A percentile compares a stretch with the other conserved stretches of the same genome.
Evolutionary conservation across 257 asterid genomes (phyloP).

Genomic region (Rubia yunnanensis): DNA sequence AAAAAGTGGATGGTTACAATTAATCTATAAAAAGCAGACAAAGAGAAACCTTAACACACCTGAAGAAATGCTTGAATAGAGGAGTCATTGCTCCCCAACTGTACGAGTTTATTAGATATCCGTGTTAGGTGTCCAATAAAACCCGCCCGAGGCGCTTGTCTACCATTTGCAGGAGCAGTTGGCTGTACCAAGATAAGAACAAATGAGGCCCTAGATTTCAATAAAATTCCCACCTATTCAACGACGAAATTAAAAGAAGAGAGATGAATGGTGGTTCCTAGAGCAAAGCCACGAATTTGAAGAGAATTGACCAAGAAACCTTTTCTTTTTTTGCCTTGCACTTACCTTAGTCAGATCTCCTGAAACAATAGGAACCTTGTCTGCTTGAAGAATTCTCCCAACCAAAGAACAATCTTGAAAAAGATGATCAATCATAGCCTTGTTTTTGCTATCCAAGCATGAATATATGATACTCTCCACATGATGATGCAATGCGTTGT

Average conservation of each 20-base stretch:
- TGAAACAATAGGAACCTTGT: slow-evolving; percentile 47
- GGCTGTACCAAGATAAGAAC: slow-evolving; percentile 49
- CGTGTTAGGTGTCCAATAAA: slow-evolving; percentile 81
- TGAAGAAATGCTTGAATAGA: slow-evolving; percentile 55
- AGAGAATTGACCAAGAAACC: not conserved
- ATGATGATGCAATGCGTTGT: slow-evolving; percentile 92
- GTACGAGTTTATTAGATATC: slow-evolving; percentile 69
- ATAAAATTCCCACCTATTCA: not conserved
- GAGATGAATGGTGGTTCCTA: not conserved
- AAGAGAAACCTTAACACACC: slow-evolving; percentile 31
- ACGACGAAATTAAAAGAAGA: not conserved
- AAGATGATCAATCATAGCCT: slow-evolving; percentile 53
- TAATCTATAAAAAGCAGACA: not conserved
- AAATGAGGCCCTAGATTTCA: not conserved
- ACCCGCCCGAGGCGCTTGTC: slow-evolving; percentile 65
- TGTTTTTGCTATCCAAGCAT: slow-evolving; percentile 75
- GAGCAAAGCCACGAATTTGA: not conserved
- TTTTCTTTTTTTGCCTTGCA: slow-evolving; percentile 3
- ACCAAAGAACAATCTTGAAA: slow-evolving; percentile 60
- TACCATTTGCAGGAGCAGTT: slow-evolving; percentile 59
- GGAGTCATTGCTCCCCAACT: slow-evolving; percentile 45
- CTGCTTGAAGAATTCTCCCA: slow-evolving; percentile 66
- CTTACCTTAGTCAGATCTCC: slow-evolving; percentile 51
- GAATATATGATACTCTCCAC: slow-evolving; percentile 87
- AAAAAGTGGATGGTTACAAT: too few relatives aligned